These are phyloP conservation scores for Fremontodendron californicum DNA, from an alignment of 345 rosid species.

Conservation along the genomic window DNA sequence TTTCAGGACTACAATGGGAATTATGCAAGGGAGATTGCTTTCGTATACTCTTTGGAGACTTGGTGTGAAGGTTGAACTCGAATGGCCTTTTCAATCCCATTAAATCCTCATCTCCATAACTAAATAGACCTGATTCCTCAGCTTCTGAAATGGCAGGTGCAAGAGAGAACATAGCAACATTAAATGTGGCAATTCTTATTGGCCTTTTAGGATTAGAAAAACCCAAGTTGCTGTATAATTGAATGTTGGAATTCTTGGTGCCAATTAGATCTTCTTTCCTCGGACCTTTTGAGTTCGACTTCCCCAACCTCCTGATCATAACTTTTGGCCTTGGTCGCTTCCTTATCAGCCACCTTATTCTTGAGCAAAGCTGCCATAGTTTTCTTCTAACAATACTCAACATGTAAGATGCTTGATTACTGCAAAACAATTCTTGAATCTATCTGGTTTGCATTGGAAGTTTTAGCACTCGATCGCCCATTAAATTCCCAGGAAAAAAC, in stretches of 20 bases:
- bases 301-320: conserved; percentile 53
- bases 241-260: conserved; percentile 22
- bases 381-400: conserved; percentile 45
- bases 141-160: conserved; percentile 65
- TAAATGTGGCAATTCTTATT: conserved; percentile 75
- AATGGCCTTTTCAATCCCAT: conserved; percentile 22
- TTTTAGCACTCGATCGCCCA: not conserved
- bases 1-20: conserved; percentile 16
- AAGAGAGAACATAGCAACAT: conserved; percentile 92
- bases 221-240: conserved; percentile 18
- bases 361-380: conserved; percentile 42
- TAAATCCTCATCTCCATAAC: conserved; percentile 23
- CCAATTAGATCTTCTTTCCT: conserved; percentile 19
- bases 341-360: conserved; percentile 56
- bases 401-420: conserved; percentile 29
- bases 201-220: conserved; percentile 35
- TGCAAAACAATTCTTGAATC: conserved; percentile 10
- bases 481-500: not conserved
- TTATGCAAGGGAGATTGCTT: conserved; percentile 74
- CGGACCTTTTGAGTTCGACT: conserved; percentile 36
- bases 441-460: conserved; percentile 8
- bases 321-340: conserved; percentile 57
- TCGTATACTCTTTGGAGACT: conserved; percentile 48
- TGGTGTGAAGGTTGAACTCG: conserved; percentile 13
- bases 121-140: conserved; percentile 29